A percentile compares a stretch with the other conserved stretches of the same genome.
Conservation (phyloP, 305 asterid genomes). For the Fraxinus floribunda region DNA sequence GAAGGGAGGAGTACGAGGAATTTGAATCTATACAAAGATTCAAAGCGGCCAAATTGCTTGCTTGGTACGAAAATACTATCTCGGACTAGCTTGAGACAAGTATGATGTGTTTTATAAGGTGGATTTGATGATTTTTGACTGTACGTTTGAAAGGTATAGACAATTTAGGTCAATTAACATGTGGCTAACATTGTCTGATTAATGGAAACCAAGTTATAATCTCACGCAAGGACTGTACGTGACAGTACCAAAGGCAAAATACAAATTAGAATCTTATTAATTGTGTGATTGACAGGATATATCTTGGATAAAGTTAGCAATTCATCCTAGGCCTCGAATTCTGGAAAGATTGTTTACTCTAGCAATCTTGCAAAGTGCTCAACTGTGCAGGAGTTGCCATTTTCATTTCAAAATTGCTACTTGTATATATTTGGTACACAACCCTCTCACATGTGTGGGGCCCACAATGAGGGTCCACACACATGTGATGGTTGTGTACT, state of each 20-base stretch:
- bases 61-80: neutral
- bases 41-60: neutral
- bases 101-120: neutral
- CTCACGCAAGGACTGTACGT: neutral
- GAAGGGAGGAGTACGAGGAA: neutral
- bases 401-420: no score
- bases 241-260: neutral
- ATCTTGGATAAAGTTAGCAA: no score
- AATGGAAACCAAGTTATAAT: no score
- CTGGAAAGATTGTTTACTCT: no score
- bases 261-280: neutral
- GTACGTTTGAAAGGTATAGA: neutral
- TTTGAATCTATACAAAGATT: neutral
- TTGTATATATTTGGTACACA: no score
- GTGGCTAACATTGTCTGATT: neutral
- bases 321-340: no score
- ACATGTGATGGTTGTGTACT: no score
- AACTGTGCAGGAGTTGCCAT: no score
- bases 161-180: neutral
- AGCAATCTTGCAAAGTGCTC: neutral
- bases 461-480: no score
- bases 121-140: neutral
- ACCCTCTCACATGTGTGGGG: no score
- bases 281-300: neutral
- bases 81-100: neutral